phyloP scores from a whole-genome alignment of 2,329 filamentous ascomycete species.

The Dendrostoma leiphaemia region DNA sequence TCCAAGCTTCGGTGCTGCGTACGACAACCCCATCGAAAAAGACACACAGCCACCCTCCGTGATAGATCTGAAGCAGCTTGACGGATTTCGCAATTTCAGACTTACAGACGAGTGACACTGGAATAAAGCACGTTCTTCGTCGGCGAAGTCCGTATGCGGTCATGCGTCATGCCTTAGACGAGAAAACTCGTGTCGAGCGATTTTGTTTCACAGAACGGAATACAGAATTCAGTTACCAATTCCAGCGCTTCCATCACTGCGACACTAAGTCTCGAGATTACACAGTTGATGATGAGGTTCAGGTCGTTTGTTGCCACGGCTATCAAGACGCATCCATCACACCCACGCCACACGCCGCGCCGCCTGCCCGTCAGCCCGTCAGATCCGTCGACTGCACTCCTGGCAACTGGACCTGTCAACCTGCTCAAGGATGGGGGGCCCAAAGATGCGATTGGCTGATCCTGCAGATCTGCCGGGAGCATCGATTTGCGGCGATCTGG shows the following conservation, averaged over 20 bases:
- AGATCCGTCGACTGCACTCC: no score
- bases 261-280: no score
- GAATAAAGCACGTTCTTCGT: background rate
- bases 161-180: no score
- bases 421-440: slow-evolving; percentile 2
- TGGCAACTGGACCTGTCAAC: slow-evolving; percentile 10
- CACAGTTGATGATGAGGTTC: no score
- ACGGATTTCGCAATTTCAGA: background rate
- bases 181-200: no score
- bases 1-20: no score
- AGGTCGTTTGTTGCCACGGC: no score
- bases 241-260: no score
- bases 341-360: background rate
- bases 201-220: no score
- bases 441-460: slow-evolving; percentile 18
- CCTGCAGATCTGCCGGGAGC: slow-evolving; percentile 20
- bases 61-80: background rate
- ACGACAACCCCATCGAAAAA: background rate
- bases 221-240: no score
- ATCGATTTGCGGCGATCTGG: slow-evolving; percentile 20
- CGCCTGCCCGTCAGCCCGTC: no score
- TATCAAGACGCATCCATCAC: background rate
- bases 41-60: background rate
- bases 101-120: background rate
- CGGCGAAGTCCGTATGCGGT: background rate